phyloP scores from a whole-genome alignment of 768 basidiomycete genomes.

The Tricholoma bakamatsutake region DNA sequence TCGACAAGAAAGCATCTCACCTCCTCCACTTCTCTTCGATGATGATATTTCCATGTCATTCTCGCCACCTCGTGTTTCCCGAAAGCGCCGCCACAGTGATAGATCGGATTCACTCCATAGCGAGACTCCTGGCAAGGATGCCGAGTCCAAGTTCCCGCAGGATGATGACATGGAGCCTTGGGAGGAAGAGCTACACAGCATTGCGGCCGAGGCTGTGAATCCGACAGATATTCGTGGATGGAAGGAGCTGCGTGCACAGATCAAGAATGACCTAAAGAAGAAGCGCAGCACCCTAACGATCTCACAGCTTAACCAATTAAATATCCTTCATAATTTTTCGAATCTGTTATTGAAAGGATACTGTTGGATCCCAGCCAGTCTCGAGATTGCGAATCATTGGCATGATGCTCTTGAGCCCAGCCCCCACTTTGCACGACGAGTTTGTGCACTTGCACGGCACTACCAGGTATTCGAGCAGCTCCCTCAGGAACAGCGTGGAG shows the following conservation, averaged over 20 bases:
- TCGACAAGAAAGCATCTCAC: too few species aligned
- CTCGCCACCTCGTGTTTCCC: too few species aligned
- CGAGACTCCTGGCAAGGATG: too few species aligned
- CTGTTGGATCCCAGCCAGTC: conserved; percentile 21
- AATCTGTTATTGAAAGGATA: conserved; percentile 28
- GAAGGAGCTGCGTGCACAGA: conserved; percentile 21
- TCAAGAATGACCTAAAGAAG: conserved; percentile 26
- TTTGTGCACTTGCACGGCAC: not conserved
- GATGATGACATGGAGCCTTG: too few species aligned
- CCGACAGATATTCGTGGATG: conserved; percentile 18
- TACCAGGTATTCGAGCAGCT: not conserved
- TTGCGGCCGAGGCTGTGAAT: not conserved
- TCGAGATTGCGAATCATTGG: conserved; percentile 31
- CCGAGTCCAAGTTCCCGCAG: too few species aligned
- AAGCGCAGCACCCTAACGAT: conserved; percentile 18
- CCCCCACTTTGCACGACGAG: not conserved
- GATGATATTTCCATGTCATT: too few species aligned
- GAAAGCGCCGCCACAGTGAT: too few species aligned
- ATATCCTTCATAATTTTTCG: conserved; percentile 29
- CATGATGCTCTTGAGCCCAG: conserved; percentile 17
- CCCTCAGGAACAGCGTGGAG: not conserved
- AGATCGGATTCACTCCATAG: too few species aligned
- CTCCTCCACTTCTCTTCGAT: too few species aligned
- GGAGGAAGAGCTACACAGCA: conserved; percentile 12
- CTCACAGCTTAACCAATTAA: conserved; percentile 24